Percentiles rank a stretch among this genome's conserved stretches.
phyloP scores from a whole-genome alignment of 208 protist genomes.

The Leishmania martiniquensis region DNA sequence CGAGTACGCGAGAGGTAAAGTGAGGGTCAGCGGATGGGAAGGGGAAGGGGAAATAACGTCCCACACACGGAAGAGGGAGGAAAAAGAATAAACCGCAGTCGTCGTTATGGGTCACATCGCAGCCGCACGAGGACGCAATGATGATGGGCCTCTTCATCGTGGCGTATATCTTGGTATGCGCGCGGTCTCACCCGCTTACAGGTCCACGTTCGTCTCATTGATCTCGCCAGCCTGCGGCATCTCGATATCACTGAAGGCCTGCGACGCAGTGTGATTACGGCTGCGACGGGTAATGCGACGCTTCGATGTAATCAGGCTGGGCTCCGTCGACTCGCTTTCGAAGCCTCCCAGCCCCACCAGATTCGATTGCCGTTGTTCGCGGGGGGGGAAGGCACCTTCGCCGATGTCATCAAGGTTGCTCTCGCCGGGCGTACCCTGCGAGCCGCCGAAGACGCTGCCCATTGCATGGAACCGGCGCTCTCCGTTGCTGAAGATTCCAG shows the following conservation, averaged over 20 bases:
- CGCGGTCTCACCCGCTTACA: conserved; percentile 14
- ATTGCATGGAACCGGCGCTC: conserved; percentile 23
- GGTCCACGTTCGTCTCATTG: conserved; percentile 35
- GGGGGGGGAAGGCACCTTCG: neutral
- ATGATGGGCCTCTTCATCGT: too few species aligned
- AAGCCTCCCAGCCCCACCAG: neutral
- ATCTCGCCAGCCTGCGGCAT: conserved; percentile 47
- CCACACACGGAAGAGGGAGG: too few species aligned
- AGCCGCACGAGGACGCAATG: too few species aligned
- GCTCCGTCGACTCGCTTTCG: neutral
- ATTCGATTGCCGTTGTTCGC: too few species aligned
- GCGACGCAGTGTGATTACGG: conserved; percentile 25
- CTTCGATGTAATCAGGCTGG: conserved; percentile 28
- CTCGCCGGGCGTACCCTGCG: neutral
- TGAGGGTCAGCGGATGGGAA: too few species aligned
- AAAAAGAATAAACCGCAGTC: too few species aligned
- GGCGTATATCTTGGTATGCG: too few species aligned
- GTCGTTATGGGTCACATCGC: too few species aligned
- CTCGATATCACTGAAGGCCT: conserved; percentile 52
- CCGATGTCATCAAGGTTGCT: conserved; percentile 6
- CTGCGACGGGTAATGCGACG: conserved; percentile 31
- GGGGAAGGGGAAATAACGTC: too few species aligned
- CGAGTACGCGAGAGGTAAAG: too few species aligned
- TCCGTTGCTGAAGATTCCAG: conserved; percentile 30
- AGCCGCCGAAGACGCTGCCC: conserved; percentile 13